These are phyloP conservation scores for Rickenella mellea DNA, from an alignment of 768 basidiomycete genomes.

Conservation along the genomic window DNA sequence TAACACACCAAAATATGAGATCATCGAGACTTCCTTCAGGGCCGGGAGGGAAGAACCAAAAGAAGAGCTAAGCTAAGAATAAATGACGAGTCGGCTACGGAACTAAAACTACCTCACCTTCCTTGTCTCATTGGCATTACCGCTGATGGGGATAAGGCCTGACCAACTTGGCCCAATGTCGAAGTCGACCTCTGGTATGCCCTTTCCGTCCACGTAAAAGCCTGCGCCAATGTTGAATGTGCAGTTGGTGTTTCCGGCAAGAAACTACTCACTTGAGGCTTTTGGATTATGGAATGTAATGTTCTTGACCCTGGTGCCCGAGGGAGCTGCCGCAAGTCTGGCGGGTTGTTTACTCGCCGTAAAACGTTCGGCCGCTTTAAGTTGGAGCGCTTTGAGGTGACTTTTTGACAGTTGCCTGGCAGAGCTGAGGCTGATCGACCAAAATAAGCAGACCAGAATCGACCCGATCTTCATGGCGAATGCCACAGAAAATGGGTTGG, in stretches of 20 bases:
- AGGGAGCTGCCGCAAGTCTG: conserved; percentile 6
- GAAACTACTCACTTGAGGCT: conserved; percentile 40
- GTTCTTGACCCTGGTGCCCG: conserved; percentile 37
- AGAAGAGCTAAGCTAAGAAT: conserved; percentile 47
- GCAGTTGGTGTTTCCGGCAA: not conserved
- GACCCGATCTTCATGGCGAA: too few species aligned
- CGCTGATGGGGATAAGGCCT: conserved; percentile 64
- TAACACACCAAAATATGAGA: conserved; percentile 59
- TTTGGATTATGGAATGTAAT: conserved; percentile 64
- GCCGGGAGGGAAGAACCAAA: conserved; percentile 80
- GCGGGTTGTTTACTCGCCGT: not conserved
- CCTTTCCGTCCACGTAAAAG: conserved; percentile 60
- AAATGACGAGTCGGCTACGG: not conserved
- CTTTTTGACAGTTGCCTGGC: too few species aligned
- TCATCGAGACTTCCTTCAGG: conserved; percentile 64
- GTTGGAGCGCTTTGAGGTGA: too few species aligned
- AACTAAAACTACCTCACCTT: conserved; percentile 33
- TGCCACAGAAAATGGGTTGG: too few species aligned
- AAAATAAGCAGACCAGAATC: too few species aligned
- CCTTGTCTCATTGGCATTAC: conserved; percentile 49
- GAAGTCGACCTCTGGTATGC: conserved; percentile 60
- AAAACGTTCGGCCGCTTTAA: too few species aligned
- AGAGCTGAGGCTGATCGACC: too few species aligned
- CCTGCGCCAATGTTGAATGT: conserved; percentile 25
- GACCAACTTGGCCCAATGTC: conserved; percentile 72